Evolutionary conservation across 164 flowering plant species (phyloP).

Genomic region (Chimonanthus praecox): DNA sequence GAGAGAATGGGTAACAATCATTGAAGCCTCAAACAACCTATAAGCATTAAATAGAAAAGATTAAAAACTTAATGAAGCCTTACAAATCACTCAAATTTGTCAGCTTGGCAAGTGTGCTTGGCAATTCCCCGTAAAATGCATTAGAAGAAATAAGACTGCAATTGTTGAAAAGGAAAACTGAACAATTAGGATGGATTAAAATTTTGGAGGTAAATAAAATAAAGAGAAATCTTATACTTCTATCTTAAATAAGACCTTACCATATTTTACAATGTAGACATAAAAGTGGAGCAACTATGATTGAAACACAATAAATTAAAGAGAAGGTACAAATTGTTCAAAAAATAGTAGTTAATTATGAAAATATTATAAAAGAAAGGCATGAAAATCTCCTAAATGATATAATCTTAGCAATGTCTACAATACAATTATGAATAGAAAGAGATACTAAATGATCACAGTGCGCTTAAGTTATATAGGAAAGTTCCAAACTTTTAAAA

Average conservation of each 20-base stretch:
- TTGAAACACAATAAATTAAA: neutral
- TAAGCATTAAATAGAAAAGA: neutral
- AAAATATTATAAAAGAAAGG: neutral
- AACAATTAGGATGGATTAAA: neutral
- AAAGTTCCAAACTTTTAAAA: neutral
- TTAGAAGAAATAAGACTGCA: conserved; percentile 24
- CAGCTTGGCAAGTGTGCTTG: conserved; percentile 14
- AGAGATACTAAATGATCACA: neutral
- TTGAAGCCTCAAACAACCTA: neutral
- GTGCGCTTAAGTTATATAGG: neutral
- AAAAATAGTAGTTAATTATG: neutral
- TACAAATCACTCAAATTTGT: conserved; percentile 19
- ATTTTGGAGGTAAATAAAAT: neutral
- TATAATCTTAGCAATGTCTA: neutral
- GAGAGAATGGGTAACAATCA: neutral
- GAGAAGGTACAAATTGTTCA: neutral
- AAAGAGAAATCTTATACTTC: neutral
- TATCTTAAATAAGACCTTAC: neutral
- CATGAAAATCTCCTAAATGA: neutral
- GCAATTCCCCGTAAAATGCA: conserved; percentile 22
- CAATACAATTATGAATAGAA: no score
- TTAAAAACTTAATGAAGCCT: neutral
- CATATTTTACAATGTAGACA: neutral
- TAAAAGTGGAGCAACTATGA: neutral
- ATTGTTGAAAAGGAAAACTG: neutral